These are phyloP conservation scores for Protomyces inouyei DNA, from an alignment of 1,139 yeast genomes.

Conservation along the genomic window DNA sequence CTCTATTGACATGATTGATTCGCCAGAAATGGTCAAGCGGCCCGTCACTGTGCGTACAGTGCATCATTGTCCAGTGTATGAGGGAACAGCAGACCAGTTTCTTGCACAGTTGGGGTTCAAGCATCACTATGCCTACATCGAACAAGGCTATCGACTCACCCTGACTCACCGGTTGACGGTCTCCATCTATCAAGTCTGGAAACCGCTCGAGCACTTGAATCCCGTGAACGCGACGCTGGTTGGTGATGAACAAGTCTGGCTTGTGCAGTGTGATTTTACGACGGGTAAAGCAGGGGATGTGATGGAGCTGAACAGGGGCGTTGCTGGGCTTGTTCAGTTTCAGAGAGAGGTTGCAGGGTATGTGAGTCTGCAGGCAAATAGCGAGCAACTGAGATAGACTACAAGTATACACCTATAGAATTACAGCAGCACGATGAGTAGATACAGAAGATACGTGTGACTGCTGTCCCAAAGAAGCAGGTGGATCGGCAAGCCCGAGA, in stretches of 20 bases:
- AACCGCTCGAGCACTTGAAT: neutral
- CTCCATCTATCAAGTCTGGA: slow-evolving; percentile 7
- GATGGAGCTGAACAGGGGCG: slow-evolving; percentile 7
- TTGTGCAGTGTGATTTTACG: slow-evolving; percentile 13
- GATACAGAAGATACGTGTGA: too few relatives aligned
- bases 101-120: slow-evolving; percentile 5
- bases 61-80: slow-evolving; percentile 7
- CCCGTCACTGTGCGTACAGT: slow-evolving; percentile 13
- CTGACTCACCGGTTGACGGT: neutral
- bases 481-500: too few relatives aligned
- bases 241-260: slow-evolving; percentile 16
- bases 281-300: slow-evolving; percentile 1
- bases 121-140: slow-evolving; percentile 4
- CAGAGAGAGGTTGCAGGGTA: slow-evolving; percentile 13
- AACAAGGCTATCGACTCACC: slow-evolving; percentile 13
- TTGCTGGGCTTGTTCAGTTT: slow-evolving; percentile 4
- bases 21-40: slow-evolving; percentile 17
- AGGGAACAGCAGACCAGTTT: neutral
- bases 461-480: too few relatives aligned
- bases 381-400: slow-evolving; percentile 5
- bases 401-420: too few relatives aligned
- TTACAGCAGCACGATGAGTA: too few relatives aligned
- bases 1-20: slow-evolving; percentile 17
- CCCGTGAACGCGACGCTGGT: neutral
- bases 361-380: neutral